Evolutionary conservation across 352 stramenopile species (phyloP).

Genomic region (Plasmopara halstedii): DNA sequence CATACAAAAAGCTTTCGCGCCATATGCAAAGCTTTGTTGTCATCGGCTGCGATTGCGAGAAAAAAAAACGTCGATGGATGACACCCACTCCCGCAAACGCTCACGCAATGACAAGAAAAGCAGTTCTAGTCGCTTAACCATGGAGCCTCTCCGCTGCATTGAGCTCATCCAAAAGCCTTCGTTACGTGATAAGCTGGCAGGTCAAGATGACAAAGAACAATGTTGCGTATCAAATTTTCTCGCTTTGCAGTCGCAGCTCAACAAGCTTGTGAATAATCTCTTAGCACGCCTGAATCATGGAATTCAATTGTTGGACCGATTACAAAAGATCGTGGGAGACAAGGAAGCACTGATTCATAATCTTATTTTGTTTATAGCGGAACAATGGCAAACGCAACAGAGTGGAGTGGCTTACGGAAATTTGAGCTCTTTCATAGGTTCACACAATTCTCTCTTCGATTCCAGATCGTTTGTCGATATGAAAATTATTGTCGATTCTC

Average conservation of each 20-base stretch:
- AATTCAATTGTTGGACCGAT: constrained; percentile 25
- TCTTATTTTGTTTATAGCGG: constrained; percentile 31
- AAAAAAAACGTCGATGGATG: constrained; percentile 17
- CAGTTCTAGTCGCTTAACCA: background rate
- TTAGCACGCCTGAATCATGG: constrained; percentile 31
- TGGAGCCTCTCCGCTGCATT: constrained; percentile 32
- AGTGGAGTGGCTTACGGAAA: background rate
- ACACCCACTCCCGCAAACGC: constrained; percentile 25
- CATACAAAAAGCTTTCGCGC: constrained; percentile 19
- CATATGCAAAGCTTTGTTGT: constrained; percentile 25
- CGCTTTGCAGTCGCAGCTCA: constrained; percentile 34
- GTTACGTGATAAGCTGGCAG: constrained; percentile 2
- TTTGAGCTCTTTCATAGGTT: background rate
- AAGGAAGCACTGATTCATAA: constrained; percentile 27
- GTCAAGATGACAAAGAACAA: constrained; percentile 4
- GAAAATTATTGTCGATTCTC: constrained; percentile 20
- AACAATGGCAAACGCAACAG: constrained; percentile 16
- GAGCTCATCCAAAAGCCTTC: constrained; percentile 45
- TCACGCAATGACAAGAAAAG: constrained; percentile 12
- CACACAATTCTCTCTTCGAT: background rate
- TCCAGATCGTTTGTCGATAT: constrained; percentile 8
- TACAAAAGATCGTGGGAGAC: constrained; percentile 31
- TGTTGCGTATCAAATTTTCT: constrained; percentile 1
- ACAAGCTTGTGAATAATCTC: constrained; percentile 34
- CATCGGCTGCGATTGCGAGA: constrained; percentile 31